Evolutionary conservation across 2,329 filamentous ascomycete species (phyloP).

Genomic region (Dothiorella sarmentorum): DNA sequence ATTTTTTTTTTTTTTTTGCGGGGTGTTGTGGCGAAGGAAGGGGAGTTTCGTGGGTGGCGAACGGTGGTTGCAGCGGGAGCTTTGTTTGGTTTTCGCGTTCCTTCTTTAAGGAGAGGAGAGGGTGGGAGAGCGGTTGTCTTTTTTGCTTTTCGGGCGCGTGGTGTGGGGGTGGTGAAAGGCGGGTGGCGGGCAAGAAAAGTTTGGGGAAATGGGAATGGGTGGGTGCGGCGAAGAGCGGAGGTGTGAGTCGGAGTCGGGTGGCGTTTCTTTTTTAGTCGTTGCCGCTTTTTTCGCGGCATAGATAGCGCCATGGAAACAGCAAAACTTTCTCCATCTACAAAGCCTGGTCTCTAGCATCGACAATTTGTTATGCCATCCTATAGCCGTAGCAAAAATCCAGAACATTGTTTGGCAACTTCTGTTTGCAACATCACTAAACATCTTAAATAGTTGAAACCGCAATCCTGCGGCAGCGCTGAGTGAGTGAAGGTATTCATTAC

Average conservation of each 20-base stretch:
- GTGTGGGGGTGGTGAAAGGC: neutral
- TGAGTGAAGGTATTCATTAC: neutral
- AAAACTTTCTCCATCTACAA: too few relatives aligned
- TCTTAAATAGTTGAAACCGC: too few relatives aligned
- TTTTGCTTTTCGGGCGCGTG: neutral
- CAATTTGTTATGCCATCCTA: too few relatives aligned
- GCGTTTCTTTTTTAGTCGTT: neutral
- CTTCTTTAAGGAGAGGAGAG: too few relatives aligned
- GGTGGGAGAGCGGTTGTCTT: neutral
- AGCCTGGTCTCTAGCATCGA: too few relatives aligned
- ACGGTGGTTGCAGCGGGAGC: neutral
- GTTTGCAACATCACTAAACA: too few relatives aligned
- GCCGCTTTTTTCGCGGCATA: neutral
- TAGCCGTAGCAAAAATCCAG: too few relatives aligned
- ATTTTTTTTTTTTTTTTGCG: conserved; percentile 39
- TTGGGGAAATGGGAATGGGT: conserved; percentile 1
- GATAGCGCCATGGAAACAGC: too few relatives aligned
- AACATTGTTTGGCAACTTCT: too few relatives aligned
- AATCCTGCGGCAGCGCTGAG: neutral
- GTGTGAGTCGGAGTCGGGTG: neutral
- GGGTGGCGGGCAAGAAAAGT: neutral
- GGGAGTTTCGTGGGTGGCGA: neutral
- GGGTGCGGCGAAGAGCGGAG: neutral
- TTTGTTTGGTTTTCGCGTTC: too few relatives aligned
- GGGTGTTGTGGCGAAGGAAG: neutral